phyloP scores from a whole-genome alignment of 140 eudicot species.

The Anethum foeniculum region DNA sequence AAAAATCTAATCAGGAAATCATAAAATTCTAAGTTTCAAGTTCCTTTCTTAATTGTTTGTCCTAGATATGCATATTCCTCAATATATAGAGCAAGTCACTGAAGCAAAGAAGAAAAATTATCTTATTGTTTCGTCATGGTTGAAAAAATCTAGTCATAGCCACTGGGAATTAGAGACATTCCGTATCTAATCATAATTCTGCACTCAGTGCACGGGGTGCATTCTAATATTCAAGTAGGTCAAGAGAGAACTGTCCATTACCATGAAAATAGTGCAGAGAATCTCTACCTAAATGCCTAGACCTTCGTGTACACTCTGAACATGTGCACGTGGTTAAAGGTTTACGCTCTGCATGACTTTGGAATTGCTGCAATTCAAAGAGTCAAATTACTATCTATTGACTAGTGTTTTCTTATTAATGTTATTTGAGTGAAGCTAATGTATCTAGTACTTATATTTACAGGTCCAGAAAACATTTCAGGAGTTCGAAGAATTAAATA shows the following conservation, averaged over 20 bases:
- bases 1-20: not conserved
- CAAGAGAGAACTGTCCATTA: not conserved
- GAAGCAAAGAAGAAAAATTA: not conserved
- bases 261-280: not conserved
- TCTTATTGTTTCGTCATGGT: not conserved
- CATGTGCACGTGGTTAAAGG: not conserved
- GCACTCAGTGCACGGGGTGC: not conserved
- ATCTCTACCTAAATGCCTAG: not conserved
- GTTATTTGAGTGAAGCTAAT: conserved; percentile 4
- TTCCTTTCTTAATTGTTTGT: not conserved
- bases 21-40: not conserved
- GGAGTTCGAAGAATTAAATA: conserved; percentile 83
- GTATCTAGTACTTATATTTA: conserved; percentile 11
- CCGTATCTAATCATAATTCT: not conserved
- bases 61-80: not conserved
- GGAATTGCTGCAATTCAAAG: not conserved
- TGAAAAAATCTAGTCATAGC: not conserved
- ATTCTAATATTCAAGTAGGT: not conserved
- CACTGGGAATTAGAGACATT: not conserved
- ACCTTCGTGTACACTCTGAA: not conserved
- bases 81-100: not conserved
- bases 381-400: not conserved
- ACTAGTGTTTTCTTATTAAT: not conserved
- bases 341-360: not conserved
- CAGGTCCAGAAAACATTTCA: conserved; percentile 77